Conservation (phyloP, 352 stramenopile genomes). For the Pythium sukuiense region DNA sequence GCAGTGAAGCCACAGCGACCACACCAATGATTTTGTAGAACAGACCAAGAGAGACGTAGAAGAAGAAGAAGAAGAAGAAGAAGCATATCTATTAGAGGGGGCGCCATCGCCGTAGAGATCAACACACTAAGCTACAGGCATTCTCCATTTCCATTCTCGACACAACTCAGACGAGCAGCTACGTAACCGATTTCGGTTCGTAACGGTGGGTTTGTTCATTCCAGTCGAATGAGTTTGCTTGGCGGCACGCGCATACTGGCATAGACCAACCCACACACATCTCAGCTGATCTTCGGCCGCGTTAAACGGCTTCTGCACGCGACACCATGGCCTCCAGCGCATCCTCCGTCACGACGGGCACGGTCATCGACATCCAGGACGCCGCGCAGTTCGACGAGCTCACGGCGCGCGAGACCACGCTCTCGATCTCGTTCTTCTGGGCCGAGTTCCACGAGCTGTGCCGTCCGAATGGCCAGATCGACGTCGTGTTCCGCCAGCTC, state of each 20-base stretch:
- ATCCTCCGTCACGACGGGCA: constrained; percentile 39
- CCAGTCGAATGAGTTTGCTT: background rate
- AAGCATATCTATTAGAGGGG: background rate
- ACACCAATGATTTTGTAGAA: constrained; percentile 27
- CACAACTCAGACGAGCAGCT: background rate
- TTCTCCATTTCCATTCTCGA: background rate
- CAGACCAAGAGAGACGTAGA: background rate
- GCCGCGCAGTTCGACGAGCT: constrained; percentile 76
- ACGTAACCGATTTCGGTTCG: constrained; percentile 12
- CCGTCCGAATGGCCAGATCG: constrained; percentile 80
- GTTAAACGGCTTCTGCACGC: background rate
- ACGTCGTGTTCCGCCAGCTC: constrained; percentile 83
- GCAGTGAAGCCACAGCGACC: constrained; percentile 6
- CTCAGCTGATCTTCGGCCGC: background rate
- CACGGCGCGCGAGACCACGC: constrained; percentile 69
- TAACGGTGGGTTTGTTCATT: constrained; percentile 14
- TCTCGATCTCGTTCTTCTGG: constrained; percentile 86
- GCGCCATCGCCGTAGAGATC: background rate
- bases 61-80: background rate
- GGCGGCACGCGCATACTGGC: background rate
- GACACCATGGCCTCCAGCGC: constrained; percentile 9
- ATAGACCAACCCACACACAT: background rate
- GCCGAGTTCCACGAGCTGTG: constrained; percentile 83
- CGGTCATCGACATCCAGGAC: constrained; percentile 67
- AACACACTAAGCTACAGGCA: background rate